These are phyloP conservation scores for Colletotrichum horii DNA, from an alignment of 2,329 filamentous ascomycete species.

Conservation along the genomic window DNA sequence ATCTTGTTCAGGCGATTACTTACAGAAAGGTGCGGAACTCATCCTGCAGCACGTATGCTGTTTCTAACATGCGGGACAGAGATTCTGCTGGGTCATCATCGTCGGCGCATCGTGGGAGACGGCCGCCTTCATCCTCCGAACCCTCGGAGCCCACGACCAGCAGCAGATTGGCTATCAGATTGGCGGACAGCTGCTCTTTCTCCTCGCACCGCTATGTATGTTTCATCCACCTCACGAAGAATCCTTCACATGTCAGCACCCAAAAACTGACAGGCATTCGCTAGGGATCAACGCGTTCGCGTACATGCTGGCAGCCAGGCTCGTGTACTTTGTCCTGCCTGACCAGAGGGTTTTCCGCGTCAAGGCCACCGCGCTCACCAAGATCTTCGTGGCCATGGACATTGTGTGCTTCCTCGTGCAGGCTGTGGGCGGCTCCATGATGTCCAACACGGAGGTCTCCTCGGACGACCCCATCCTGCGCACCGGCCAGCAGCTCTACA, in stretches of 20 bases:
- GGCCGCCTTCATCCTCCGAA: conserved; percentile 40
- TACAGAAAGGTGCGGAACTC: conserved; percentile 33
- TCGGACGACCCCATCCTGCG: conserved; percentile 28
- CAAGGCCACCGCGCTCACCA: conserved; percentile 42
- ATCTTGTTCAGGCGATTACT: conserved; percentile 31
- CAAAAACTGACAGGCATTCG: background rate
- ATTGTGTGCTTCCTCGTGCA: conserved; percentile 53
- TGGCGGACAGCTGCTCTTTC: conserved; percentile 39
- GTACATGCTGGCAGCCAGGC: conserved; percentile 48
- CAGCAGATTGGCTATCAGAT: conserved; percentile 37
- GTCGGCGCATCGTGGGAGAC: conserved; percentile 45
- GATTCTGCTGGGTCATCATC: conserved; percentile 43
- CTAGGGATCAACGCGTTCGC: conserved; percentile 48
- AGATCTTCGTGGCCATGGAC: conserved; percentile 53
- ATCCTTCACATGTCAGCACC: background rate
- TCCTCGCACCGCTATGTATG: conserved; percentile 46
- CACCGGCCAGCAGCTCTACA: conserved; percentile 43
- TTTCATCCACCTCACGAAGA: background rate
- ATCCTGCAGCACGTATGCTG: fast-evolving
- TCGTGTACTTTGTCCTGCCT: conserved; percentile 43
- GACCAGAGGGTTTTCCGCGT: conserved; percentile 40
- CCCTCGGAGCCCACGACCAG: conserved; percentile 41
- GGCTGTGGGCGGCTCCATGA: conserved; percentile 40
- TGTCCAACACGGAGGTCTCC: conserved; percentile 30
- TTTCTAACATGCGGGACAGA: conserved; percentile 11